Evolutionary conservation across 768 basidiomycete species (phyloP).

Genomic region (Mycena polygramma): DNA sequence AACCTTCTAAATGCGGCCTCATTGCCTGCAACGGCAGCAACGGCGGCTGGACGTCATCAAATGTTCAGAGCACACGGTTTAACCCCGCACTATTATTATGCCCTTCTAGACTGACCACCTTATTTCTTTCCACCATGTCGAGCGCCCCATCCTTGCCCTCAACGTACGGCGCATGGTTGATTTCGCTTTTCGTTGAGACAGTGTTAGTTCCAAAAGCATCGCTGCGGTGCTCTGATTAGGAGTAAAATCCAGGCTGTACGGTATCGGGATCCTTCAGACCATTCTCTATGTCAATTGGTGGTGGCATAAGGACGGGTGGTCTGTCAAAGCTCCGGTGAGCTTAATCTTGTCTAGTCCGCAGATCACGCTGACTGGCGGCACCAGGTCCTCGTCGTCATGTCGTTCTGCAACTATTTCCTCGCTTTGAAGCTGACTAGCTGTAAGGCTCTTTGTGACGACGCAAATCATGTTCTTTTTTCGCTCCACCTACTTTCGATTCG

Average conservation of each 20-base stretch:
- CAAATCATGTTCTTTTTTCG: constrained; percentile 23
- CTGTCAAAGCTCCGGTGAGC: background rate
- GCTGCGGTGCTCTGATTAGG: too few relatives aligned
- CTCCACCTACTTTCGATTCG: constrained; percentile 25
- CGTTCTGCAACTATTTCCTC: background rate
- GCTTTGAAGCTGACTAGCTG: background rate
- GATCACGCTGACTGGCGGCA: background rate
- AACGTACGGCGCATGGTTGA: constrained; percentile 32
- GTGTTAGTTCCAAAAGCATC: constrained; percentile 2
- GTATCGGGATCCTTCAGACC: constrained; percentile 18
- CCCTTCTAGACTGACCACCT: too few relatives aligned
- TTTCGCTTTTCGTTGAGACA: constrained; percentile 24
- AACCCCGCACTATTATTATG: too few relatives aligned
- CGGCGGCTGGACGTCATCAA: too few relatives aligned
- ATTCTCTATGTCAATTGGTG: constrained; percentile 23
- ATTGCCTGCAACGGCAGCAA: too few relatives aligned
- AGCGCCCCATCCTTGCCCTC: background rate
- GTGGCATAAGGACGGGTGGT: constrained; percentile 1
- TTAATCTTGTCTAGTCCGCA: too few relatives aligned
- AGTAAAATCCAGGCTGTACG: constrained; percentile 19
- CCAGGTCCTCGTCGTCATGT: constrained; percentile 18
- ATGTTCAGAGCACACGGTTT: too few relatives aligned
- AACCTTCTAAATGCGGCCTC: too few relatives aligned
- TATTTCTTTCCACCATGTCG: constrained; percentile 2
- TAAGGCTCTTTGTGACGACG: constrained; percentile 22